These are phyloP conservation scores for Hirschioporus abietinus DNA, from an alignment of 768 basidiomycete genomes.

Conservation along the genomic window DNA sequence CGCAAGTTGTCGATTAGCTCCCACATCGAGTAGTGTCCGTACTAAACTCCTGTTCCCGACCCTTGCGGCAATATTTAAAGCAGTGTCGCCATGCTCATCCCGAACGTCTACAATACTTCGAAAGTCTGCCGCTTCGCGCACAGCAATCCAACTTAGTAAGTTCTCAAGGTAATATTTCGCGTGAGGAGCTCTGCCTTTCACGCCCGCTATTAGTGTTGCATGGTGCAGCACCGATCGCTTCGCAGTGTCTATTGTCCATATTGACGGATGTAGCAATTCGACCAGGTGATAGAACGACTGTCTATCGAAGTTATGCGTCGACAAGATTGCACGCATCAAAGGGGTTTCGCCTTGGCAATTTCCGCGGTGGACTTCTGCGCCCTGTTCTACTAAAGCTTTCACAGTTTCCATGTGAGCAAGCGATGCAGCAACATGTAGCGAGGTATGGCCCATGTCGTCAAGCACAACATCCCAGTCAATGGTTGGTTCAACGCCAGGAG, in stretches of 20 bases:
- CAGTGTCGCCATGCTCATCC: constrained; percentile 94
- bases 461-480: constrained; percentile 75
- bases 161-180: constrained; percentile 92
- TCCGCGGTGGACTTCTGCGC: constrained; percentile 87
- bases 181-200: constrained; percentile 77
- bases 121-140: constrained; percentile 71
- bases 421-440: constrained; percentile 89
- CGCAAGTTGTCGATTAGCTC: constrained; percentile 80
- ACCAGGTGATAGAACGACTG: constrained; percentile 71
- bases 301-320: constrained; percentile 78
- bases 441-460: constrained; percentile 92
- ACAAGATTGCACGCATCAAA: constrained; percentile 85
- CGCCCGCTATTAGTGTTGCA: constrained; percentile 82
- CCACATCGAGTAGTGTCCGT: constrained; percentile 81
- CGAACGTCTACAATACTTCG: constrained; percentile 81
- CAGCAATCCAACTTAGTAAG: constrained; percentile 81
- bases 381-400: constrained; percentile 62
- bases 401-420: constrained; percentile 67
- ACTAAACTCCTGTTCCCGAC: constrained; percentile 89
- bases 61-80: constrained; percentile 89
- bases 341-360: constrained; percentile 95
- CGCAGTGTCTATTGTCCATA: constrained; percentile 85
- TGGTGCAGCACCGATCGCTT: constrained; percentile 89
- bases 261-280: constrained; percentile 57
- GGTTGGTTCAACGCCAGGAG: constrained; percentile 20